Evolutionary conservation across 345 rosid genomes (phyloP), one percentile per base, ranked within the genome.

Genomic region (Orychophragmus violaceus): DNA sequence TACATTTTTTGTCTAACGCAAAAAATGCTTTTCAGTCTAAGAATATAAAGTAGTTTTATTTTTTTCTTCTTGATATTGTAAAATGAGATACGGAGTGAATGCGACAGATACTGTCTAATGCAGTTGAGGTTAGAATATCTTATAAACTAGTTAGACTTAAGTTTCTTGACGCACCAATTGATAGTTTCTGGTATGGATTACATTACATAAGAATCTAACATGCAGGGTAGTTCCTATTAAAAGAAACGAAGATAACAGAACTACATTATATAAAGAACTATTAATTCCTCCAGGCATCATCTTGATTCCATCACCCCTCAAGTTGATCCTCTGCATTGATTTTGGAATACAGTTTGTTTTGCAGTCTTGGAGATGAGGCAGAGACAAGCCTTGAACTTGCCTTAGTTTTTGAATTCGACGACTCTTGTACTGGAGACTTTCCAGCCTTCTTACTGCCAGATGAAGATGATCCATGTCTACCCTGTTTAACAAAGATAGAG

Each of bases 381-480:
- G 78, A 70, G 76, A 49, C 39, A 64, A 48, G 25, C 33, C 44
- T 57, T 58, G 76, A 59, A 66, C 62, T 39, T 65, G 72, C 30
- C 62, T 66, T 72, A 14, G 56, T 17, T 72, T 59, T 66, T 6
- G 30, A 32, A 59, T 41, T 50, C 1, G 45, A 19, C 4, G 70
- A 19, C 25, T 23, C 76, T 56, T 64, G 76, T 48, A 29, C 11
- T 14, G 64, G 65, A 64, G 70, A 56, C 77, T 81, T 89, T 65
- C 77, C 90, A 36, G 23, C 41, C 58, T 76, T 89, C 62, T 60
- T 57, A 62, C 80, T 79, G 3, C 60, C 79, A 28, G 89, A 82
- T 58, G 90, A 77, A 23, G 84, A 73, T 23, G 69, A 76, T 16
- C 59, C 63, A 41, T 96, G 78, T 62, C 80, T 81, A 14, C 55